Evolutionary conservation across 192 early-diverging fungal genomes (phyloP), one percentile per base, ranked within the genome.

Genomic region (Kickxella alabastrina): DNA sequence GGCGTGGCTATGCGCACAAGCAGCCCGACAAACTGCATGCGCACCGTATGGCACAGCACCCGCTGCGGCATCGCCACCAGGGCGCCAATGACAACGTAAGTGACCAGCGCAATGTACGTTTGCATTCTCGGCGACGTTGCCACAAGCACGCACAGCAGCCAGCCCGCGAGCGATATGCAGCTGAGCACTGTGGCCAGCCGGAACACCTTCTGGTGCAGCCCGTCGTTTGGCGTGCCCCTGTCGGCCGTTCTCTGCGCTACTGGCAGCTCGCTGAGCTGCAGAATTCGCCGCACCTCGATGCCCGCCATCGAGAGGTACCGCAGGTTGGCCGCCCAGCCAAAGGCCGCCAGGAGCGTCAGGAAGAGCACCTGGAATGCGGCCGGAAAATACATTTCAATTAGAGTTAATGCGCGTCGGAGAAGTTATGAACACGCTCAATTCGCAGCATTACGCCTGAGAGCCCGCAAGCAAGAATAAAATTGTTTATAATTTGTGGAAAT

Each of bases 321-420:
- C 25, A 78, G 54, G 40, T 73, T 69, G 19, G 54, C 51, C 29
- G 46, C 46, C 76, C 76, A 78, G 23, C 69, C 70, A 39, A 67
- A 52, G 2, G 60, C 58, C 0, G 65, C 69, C 37, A 78, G 51
- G 27, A 68, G 54, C 0, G 27, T 35, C 51, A 78, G 50, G 26
- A 65, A 61, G 3, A 78, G 66, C 24, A 73, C 52, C 41, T 71
- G 68, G 45, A 68, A 78, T 12, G 60, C 65, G 0, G 57, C 34
- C 18, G 76, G 69, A 28, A 78, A 73, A 31, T 56, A 64, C 65
- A 65, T 65, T 51, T 6, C 21, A 29, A 7, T 8, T 6, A 19
- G 23, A 13, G n/a, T n/a, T n/a, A n/a, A n/a, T n/a, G n/a, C n/a
- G n/a, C n/a, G n/a, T n/a, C n/a, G n/a, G n/a, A n/a, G n/a, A n/a